These are phyloP conservation scores for Blastobotrys persicus DNA, from an alignment of 1,139 yeast genomes.

Conservation along the genomic window DNA sequence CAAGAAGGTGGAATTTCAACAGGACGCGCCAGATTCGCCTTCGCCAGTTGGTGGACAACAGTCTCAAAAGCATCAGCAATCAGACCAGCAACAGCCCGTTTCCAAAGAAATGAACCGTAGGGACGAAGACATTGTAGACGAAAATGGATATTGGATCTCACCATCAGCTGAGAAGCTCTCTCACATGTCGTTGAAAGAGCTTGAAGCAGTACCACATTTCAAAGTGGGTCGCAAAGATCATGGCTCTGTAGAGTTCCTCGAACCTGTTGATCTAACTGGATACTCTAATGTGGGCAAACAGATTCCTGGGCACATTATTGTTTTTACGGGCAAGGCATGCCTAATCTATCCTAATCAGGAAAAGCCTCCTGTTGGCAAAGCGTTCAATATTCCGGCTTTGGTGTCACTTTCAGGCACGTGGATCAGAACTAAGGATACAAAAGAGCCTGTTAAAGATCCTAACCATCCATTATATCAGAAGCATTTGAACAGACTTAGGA, in stretches of 20 bases:
- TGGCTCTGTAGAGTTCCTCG: constrained; percentile 72
- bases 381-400: constrained; percentile 72
- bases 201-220: constrained; percentile 63
- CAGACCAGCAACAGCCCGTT: too few relatives aligned
- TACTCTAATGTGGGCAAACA: constrained; percentile 51
- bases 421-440: constrained; percentile 70
- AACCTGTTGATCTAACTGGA: constrained; percentile 79
- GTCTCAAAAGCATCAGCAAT: not conserved
- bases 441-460: constrained; percentile 74
- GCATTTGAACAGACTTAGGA: constrained; percentile 68
- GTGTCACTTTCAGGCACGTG: constrained; percentile 76
- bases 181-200: constrained; percentile 57
- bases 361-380: constrained; percentile 73
- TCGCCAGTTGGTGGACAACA: constrained; percentile 9
- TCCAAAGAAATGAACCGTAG: constrained; percentile 14
- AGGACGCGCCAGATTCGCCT: constrained; percentile 11
- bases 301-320: constrained; percentile 63
- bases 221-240: constrained; percentile 76
- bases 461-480: constrained; percentile 65
- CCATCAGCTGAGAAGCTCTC: constrained; percentile 69
- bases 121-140: constrained; percentile 47
- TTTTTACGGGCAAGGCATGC: constrained; percentile 60
- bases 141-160: constrained; percentile 82
- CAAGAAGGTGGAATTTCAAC: not conserved
- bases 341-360: constrained; percentile 70